Conservation (phyloP, 371 early-diverging fungal genomes). For the Syncephalastrum sp. region DNA sequence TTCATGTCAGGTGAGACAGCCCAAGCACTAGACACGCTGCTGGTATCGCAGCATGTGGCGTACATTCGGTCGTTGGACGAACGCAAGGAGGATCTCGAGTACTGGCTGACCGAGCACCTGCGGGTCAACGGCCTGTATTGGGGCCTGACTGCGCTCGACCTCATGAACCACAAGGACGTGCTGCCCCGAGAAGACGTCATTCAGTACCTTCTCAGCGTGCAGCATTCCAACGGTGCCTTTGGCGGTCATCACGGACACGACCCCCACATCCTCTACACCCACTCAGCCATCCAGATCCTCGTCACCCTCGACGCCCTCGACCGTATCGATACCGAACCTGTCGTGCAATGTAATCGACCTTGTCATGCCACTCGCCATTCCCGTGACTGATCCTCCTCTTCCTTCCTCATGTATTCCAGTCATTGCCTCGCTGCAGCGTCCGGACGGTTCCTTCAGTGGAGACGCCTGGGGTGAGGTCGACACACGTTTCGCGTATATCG, state of each 20-base stretch:
- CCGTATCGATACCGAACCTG: slow-evolving; percentile 63
- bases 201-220: slow-evolving; percentile 75
- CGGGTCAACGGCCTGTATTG: slow-evolving; percentile 93
- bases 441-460: slow-evolving; percentile 84
- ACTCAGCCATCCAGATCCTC: slow-evolving; percentile 93
- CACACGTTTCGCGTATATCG: slow-evolving; percentile 92
- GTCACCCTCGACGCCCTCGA: slow-evolving; percentile 82
- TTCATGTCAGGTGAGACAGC: too few relatives aligned
- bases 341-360: slow-evolving; percentile 63
- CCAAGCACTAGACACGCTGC: slow-evolving; percentile 6
- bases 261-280: slow-evolving; percentile 89
- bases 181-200: slow-evolving; percentile 76
- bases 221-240: slow-evolving; percentile 88
- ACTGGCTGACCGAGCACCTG: slow-evolving; percentile 92
- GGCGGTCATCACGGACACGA: slow-evolving; percentile 90
- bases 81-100: slow-evolving; percentile 84
- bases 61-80: slow-evolving; percentile 79
- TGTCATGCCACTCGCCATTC: neutral
- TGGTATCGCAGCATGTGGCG: slow-evolving; percentile 66
- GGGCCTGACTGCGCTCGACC: slow-evolving; percentile 84
- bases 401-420: slow-evolving; percentile 21
- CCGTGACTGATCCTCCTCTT: neutral
- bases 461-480: slow-evolving; percentile 97
- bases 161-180: slow-evolving; percentile 71
- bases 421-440: slow-evolving; percentile 58